Evolutionary conservation across 176 grass and related monocot genomes (phyloP).

Genomic region (Tuctoria greenei): DNA sequence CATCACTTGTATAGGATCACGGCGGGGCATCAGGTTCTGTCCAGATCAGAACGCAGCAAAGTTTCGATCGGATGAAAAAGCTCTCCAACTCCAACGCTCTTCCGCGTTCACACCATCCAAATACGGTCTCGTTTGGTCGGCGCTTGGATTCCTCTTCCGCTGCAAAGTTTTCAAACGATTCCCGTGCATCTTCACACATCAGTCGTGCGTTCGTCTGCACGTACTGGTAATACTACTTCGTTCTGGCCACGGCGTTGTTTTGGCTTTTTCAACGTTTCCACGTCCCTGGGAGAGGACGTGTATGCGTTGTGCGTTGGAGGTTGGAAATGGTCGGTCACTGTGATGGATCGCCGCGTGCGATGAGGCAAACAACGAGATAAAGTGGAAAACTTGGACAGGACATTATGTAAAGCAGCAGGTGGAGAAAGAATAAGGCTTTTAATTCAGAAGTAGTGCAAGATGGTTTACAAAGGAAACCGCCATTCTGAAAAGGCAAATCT

Average conservation of each 20-base stretch:
- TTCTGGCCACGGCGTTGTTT: background rate
- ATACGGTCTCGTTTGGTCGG: too few relatives aligned
- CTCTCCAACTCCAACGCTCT: too few relatives aligned
- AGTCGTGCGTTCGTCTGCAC: background rate
- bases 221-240: background rate
- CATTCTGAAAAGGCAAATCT: conserved; percentile 1
- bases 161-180: conserved; percentile 31
- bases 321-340: too few relatives aligned
- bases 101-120: conserved; percentile 10
- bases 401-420: too few relatives aligned
- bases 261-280: background rate
- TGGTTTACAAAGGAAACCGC: background rate
- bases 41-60: background rate
- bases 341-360: background rate
- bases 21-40: conserved; percentile 37
- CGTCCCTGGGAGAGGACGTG: background rate
- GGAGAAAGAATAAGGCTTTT: conserved; percentile 23
- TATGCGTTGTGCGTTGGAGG: background rate
- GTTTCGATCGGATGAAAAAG: conserved; percentile 15
- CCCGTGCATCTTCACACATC: background rate
- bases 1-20: too few relatives aligned
- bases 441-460: background rate
- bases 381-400: too few relatives aligned
- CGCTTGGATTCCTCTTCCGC: background rate
- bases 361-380: too few relatives aligned